Base-by-base conservation (phyloP, 768 basidiomycete genomes). In the Fomitopsis serialis region DNA sequence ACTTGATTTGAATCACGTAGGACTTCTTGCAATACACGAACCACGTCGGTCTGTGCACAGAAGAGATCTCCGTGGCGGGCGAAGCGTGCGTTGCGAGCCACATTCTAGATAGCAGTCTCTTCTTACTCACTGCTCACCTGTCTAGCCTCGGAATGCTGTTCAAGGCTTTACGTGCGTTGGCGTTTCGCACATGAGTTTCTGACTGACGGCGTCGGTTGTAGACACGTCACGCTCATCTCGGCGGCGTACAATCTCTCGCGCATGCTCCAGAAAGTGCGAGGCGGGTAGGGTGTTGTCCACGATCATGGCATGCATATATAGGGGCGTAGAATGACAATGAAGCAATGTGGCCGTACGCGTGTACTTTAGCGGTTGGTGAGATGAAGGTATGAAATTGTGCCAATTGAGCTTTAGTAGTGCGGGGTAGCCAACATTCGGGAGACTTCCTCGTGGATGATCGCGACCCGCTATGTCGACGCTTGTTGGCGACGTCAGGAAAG, bases 31-130 rank as follows among this genome's bases (percentile, higher is more conserved):
- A 88, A 42, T 93, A 89, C 66, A 80, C 85, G 5, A 95, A 95
- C 66, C 92, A 96, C 62, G 84, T 94, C 32, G 90, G 87, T 0
- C 70, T 95, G 29, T 92, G 90, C 66, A 88, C 84, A 0, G 93
- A 91, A 66, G 90, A 92, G 63, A 89, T 91, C 42, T 90, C 87
- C 0, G 85, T 85, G 56, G 82, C 89, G 27, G 92, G 92, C 10
- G 91, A 93, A 71, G 87, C 81, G 85, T 89, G 58, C 52, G 80
- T 72, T 4, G 21, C 24, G 42, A 7, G 32, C 53, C 15, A 23
- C 37, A n/a, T 48, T 29, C 23, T 11, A 19, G 7, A 34, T 29
- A n/a, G 42, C 32, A 24, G 53, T 34, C 9, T 13, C 52, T 27
- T 58, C 43, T 42, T 43, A 19, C 23, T 58, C 25, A 59, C 52